phyloP scores from a whole-genome alignment of 345 rosid genomes.

The Populus tremula region DNA sequence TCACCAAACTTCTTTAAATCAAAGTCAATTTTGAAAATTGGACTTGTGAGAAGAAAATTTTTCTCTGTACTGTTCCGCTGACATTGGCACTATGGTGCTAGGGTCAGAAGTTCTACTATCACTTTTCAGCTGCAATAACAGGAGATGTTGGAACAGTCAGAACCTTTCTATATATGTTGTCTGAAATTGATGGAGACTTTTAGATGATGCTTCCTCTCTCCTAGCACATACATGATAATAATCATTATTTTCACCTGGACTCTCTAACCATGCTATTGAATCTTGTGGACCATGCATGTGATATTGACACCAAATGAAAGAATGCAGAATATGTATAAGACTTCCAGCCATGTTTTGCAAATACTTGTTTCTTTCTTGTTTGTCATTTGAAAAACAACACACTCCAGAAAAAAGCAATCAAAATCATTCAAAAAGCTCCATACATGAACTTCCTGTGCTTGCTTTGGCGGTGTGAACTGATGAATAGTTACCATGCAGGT shows the following conservation, averaged over 20 bases:
- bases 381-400: not conserved
- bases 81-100: too few species aligned
- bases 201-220: not conserved
- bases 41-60: too few species aligned
- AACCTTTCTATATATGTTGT: not conserved
- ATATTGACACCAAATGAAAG: too few species aligned
- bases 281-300: too few species aligned
- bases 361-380: not conserved
- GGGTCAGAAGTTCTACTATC: too few species aligned
- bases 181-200: not conserved
- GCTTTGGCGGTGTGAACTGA: slow-evolving; percentile 16
- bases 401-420: not conserved
- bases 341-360: not conserved
- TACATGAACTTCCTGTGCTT: not conserved
- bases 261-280: too few species aligned
- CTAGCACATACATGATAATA: not conserved
- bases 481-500: slow-evolving; percentile 53
- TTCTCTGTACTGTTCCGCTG: too few species aligned
- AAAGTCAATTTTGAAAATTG: too few species aligned
- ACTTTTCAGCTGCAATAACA: too few species aligned
- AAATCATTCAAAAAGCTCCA: not conserved
- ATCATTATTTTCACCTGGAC: too few species aligned
- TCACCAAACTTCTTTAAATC: too few species aligned
- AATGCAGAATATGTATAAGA: too few species aligned
- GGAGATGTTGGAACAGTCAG: not conserved